Conservation (phyloP, 2,329 filamentous ascomycete genomes). For the Dothideomycetes sp. region DNA sequence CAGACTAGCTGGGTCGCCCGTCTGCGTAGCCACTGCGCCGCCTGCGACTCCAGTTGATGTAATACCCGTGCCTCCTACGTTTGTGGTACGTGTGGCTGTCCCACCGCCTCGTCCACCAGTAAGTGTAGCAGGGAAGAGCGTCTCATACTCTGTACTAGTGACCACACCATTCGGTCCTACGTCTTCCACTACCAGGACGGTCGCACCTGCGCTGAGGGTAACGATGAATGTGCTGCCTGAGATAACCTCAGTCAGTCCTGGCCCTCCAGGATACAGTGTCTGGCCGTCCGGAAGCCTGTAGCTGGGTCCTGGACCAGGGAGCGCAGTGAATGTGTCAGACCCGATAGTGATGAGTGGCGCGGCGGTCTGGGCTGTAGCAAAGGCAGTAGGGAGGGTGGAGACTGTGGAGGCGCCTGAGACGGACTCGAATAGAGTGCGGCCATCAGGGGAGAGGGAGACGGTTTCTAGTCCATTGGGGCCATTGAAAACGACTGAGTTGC, state of each 20-base stretch:
- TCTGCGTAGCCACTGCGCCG: neutral
- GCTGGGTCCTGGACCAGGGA: conserved; percentile 16
- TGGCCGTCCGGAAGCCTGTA: conserved; percentile 27
- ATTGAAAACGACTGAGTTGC: conserved; percentile 15
- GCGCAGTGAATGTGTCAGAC: conserved; percentile 18
- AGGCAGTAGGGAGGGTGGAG: conserved; percentile 13
- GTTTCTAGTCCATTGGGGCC: conserved; percentile 18
- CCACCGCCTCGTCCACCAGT: conserved; percentile 16
- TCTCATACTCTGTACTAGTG: conserved; percentile 19
- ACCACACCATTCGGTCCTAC: conserved; percentile 20
- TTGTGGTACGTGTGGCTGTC: no score
- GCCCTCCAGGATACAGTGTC: conserved; percentile 25
- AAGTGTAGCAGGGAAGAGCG: conserved; percentile 28
- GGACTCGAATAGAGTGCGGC: conserved; percentile 15
- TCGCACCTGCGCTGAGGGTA: conserved; percentile 24
- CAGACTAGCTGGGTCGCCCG: neutral
- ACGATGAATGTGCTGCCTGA: conserved; percentile 17
- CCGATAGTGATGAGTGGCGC: conserved; percentile 22
- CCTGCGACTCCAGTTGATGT: neutral
- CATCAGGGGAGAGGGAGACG: conserved; percentile 28
- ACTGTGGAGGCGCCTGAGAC: conserved; percentile 16
- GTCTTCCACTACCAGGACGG: conserved; percentile 24
- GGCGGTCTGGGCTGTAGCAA: conserved; percentile 15
- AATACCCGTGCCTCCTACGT: no score
- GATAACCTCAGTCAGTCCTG: conserved; percentile 16